A percentile compares a stretch with the other conserved stretches of the same genome.
These are phyloP conservation scores for Aspergillus eucalypticola DNA, from an alignment of 2,329 filamentous ascomycete genomes.

Conservation along the genomic window DNA sequence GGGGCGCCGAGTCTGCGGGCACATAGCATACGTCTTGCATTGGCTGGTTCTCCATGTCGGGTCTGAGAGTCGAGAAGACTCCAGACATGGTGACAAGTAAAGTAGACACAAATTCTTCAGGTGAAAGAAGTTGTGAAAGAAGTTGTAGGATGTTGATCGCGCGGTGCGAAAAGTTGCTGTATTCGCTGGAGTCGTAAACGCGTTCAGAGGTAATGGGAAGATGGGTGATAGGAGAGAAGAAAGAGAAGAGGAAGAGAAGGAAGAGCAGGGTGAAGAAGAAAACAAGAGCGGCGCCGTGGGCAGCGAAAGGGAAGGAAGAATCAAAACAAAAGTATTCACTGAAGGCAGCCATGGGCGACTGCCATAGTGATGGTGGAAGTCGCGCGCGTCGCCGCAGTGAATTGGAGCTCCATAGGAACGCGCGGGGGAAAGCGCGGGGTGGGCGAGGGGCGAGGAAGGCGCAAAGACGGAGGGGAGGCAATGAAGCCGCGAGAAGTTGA, in stretches of 20 bases:
- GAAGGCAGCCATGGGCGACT: conserved; percentile 14
- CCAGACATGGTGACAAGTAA: conserved; percentile 15
- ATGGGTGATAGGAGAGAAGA: conserved; percentile 3
- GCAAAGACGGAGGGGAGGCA: conserved; percentile 3
- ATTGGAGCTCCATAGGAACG: conserved; percentile 15
- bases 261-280: background rate
- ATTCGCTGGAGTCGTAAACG: background rate
- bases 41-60: conserved; percentile 13
- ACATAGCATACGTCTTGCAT: conserved; percentile 16
- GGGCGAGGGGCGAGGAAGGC: background rate
- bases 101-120: too few species aligned
- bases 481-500: background rate
- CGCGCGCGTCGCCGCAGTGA: conserved; percentile 13
- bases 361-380: conserved; percentile 13
- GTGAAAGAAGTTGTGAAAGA: background rate
- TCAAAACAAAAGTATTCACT: conserved; percentile 18
- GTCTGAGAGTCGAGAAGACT: conserved; percentile 9
- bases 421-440: background rate
- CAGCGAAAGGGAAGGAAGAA: conserved; percentile 7
- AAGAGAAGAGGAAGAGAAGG: conserved; percentile 6
- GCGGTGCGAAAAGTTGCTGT: background rate
- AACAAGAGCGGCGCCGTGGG: background rate
- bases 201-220: background rate
- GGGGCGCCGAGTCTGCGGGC: conserved; percentile 3
- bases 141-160: background rate